Evolutionary conservation across 805 yeast species (phyloP).

Genomic region (Naumovozyma dairenensis): DNA sequence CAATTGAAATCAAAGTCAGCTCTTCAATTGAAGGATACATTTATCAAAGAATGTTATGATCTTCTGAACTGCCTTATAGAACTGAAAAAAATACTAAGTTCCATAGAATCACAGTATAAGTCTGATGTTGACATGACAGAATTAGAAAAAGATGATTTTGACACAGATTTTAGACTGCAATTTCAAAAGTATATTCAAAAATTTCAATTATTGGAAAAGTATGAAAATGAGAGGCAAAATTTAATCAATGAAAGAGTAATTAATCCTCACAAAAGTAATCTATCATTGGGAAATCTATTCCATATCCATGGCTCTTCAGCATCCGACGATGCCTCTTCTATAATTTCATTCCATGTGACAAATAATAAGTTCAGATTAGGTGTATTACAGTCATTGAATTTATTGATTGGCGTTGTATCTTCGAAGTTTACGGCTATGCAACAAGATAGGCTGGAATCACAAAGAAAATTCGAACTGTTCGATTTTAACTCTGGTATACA

Average conservation of each 20-base stretch:
- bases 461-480: constrained; percentile 29
- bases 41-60: constrained; percentile 23
- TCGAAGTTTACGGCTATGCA: constrained; percentile 40
- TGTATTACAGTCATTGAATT: constrained; percentile 39
- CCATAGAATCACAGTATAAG: constrained; percentile 24
- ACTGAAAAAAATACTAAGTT: constrained; percentile 19
- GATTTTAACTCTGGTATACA: constrained; percentile 15
- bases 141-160: constrained; percentile 45
- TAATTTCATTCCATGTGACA: constrained; percentile 30
- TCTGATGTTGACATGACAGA: constrained; percentile 29
- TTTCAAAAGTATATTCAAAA: constrained; percentile 43
- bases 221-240: constrained; percentile 39
- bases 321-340: constrained; percentile 27
- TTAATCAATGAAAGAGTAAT: constrained; percentile 18
- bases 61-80: constrained; percentile 24
- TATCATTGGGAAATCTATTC: neutral
- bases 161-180: constrained; percentile 43
- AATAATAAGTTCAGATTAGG: constrained; percentile 39
- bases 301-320: constrained; percentile 5
- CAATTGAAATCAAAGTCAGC: constrained; percentile 1
- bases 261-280: neutral
- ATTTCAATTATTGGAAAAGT: constrained; percentile 39
- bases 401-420: constrained; percentile 35
- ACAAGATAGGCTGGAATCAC: constrained; percentile 34
- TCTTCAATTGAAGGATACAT: constrained; percentile 18